Evolutionary conservation across 805 yeast genomes (phyloP).

Genomic region (Huiozyma sinensis): DNA sequence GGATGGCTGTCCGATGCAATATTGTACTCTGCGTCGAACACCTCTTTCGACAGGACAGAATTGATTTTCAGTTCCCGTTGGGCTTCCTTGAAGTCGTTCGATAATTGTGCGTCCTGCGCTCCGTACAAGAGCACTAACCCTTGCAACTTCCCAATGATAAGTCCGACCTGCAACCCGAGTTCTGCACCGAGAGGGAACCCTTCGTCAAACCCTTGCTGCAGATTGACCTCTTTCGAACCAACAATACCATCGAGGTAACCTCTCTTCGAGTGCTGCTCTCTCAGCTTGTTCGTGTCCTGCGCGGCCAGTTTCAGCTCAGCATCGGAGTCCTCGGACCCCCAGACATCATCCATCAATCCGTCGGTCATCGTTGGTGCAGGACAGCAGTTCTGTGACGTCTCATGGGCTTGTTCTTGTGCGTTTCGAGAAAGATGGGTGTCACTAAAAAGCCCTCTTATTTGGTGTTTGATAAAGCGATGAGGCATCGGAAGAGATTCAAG

Average conservation of each 20-base stretch:
- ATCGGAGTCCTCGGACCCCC: conserved; percentile 7
- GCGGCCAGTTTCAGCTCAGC: background rate
- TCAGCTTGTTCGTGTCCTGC: conserved; percentile 28
- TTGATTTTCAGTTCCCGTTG: conserved; percentile 45
- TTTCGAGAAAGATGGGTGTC: too few relatives aligned
- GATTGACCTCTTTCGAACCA: conserved; percentile 50
- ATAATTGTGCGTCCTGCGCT: conserved; percentile 9
- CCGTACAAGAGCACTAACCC: conserved; percentile 15
- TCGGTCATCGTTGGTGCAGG: background rate
- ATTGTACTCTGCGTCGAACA: conserved; percentile 43
- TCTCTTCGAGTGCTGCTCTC: conserved; percentile 58
- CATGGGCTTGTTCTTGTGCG: too few relatives aligned
- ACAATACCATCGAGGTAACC: conserved; percentile 81
- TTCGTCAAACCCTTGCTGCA: conserved; percentile 73
- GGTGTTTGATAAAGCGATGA: too few relatives aligned
- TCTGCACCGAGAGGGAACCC: conserved; percentile 70
- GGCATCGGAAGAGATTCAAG: too few relatives aligned
- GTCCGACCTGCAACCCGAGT: conserved; percentile 58
- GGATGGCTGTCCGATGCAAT: conserved; percentile 28
- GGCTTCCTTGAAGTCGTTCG: conserved; percentile 29
- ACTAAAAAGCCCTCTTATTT: too few relatives aligned
- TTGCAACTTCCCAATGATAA: conserved; percentile 45
- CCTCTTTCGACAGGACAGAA: conserved; percentile 42
- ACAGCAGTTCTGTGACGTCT: too few relatives aligned
- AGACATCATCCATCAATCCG: conserved; percentile 6